These are phyloP conservation scores for Alternaria ethzedia DNA, from an alignment of 2,329 filamentous ascomycete genomes.

Conservation along the genomic window DNA sequence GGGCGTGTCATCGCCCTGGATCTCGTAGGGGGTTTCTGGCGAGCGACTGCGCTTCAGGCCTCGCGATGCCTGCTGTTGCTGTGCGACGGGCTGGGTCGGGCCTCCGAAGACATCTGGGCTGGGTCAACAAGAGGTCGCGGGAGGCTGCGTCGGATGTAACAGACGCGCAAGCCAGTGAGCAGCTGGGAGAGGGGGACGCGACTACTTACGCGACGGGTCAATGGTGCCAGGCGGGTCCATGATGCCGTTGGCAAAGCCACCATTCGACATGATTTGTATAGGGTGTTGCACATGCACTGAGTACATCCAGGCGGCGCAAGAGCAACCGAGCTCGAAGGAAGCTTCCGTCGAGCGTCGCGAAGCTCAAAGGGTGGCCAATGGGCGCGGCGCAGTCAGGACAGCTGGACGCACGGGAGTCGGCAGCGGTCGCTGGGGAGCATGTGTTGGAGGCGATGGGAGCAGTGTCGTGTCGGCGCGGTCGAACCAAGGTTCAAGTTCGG, in stretches of 20 bases:
- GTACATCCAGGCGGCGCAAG: slow-evolving; percentile 50
- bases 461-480: slow-evolving; percentile 7
- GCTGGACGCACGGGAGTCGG: slow-evolving; percentile 21
- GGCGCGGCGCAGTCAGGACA: slow-evolving; percentile 16
- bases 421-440: slow-evolving; percentile 6
- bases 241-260: slow-evolving; percentile 48
- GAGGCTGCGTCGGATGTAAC: slow-evolving; percentile 44
- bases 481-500: slow-evolving; percentile 14
- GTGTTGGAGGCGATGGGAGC: slow-evolving; percentile 8
- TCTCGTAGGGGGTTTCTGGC: slow-evolving; percentile 47
- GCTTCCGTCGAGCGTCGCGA: slow-evolving; percentile 23
- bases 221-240: slow-evolving; percentile 52
- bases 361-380: slow-evolving; percentile 30
- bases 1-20: slow-evolving; percentile 35
- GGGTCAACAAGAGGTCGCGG: slow-evolving; percentile 32
- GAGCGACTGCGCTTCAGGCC: slow-evolving; percentile 52
- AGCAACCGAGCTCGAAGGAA: slow-evolving; percentile 41
- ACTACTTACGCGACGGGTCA: slow-evolving; percentile 42
- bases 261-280: slow-evolving; percentile 48
- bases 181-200: slow-evolving; percentile 1
- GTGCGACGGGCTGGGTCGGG: slow-evolving; percentile 39
- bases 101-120: slow-evolving; percentile 34
- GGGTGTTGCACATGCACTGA: slow-evolving; percentile 45
- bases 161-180: slow-evolving; percentile 21
- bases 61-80: slow-evolving; percentile 38